Evolutionary conservation across 2,329 filamentous ascomycete genomes (phyloP).

Genomic region (Penicillium sp.): DNA sequence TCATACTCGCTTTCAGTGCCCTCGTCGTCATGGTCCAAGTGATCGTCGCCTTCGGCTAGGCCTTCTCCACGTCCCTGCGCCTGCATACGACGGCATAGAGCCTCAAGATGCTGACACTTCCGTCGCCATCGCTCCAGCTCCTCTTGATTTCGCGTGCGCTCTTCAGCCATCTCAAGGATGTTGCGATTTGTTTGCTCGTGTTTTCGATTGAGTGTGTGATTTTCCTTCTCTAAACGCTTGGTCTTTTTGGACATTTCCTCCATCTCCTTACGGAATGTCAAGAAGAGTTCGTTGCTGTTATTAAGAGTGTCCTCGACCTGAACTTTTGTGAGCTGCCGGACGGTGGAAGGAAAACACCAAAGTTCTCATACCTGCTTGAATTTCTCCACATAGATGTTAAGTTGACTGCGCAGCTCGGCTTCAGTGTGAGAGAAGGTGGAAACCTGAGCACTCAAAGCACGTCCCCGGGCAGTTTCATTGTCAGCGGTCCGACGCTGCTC

Average conservation of each 20-base stretch:
- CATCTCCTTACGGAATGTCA: conserved; percentile 98
- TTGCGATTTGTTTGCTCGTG: conserved; percentile 91
- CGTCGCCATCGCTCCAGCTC: conserved; percentile 73
- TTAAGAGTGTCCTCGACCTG: conserved; percentile 98
- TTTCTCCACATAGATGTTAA: conserved; percentile 98
- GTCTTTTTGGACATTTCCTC: conserved; percentile 99
- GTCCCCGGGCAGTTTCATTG: conserved; percentile 68
- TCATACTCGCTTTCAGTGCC: conserved; percentile 47
- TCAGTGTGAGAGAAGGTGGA: conserved; percentile 95
- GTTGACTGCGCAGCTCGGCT: conserved; percentile 83
- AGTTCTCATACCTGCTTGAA: conserved; percentile 82
- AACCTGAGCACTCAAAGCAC: conserved; percentile 83
- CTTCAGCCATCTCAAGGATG: conserved; percentile 95
- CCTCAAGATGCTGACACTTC: conserved; percentile 86
- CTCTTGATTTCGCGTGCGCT: conserved; percentile 69
- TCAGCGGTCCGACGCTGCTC: conserved; percentile 86
- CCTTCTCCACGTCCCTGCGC: conserved; percentile 78
- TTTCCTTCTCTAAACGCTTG: conserved; percentile 93
- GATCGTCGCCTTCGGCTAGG: conserved; percentile 46
- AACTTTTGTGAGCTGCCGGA: conserved; percentile 44
- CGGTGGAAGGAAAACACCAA: conserved; percentile 16
- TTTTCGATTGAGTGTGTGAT: conserved; percentile 81
- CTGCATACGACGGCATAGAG: conserved; percentile 94
- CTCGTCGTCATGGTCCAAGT: conserved; percentile 49
- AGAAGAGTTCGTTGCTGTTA: conserved; percentile 94